Evolutionary conservation across 2,329 filamentous ascomycete species (phyloP).

Genomic region (Aureobasidium mangrovei): DNA sequence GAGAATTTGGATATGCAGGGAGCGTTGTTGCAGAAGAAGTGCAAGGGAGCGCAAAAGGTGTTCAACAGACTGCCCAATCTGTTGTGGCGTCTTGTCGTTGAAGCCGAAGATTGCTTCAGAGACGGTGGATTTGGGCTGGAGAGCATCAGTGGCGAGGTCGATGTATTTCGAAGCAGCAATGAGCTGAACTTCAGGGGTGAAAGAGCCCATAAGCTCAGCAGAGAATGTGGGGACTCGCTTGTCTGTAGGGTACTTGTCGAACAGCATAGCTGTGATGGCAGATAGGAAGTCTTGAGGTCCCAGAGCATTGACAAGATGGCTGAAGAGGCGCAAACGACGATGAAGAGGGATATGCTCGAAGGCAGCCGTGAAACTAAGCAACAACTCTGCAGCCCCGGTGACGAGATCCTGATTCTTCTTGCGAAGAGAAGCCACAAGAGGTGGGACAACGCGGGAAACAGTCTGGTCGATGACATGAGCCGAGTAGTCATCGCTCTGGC

Average conservation of each 20-base stretch:
- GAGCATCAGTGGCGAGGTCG: slow-evolving; percentile 63
- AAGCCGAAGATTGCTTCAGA: slow-evolving; percentile 64
- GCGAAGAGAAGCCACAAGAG: slow-evolving; percentile 75
- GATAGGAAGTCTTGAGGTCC: slow-evolving; percentile 82
- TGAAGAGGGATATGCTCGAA: slow-evolving; percentile 94
- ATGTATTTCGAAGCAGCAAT: slow-evolving; percentile 65
- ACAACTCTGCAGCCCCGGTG: slow-evolving; percentile 73
- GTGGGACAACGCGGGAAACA: slow-evolving; percentile 87
- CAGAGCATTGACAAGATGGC: slow-evolving; percentile 74
- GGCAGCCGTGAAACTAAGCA: slow-evolving; percentile 92
- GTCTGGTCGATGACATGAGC: slow-evolving; percentile 91
- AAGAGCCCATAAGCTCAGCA: slow-evolving; percentile 62
- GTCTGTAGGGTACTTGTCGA: slow-evolving; percentile 78
- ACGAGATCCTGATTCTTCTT: slow-evolving; percentile 69
- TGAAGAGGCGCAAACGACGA: slow-evolving; percentile 71
- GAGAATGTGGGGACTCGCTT: slow-evolving; percentile 67
- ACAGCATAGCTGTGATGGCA: slow-evolving; percentile 77
- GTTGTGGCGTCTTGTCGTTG: slow-evolving; percentile 36
- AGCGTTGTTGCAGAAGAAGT: slow-evolving; percentile 20
- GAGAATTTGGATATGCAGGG: slow-evolving; percentile 12
- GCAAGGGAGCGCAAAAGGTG: slow-evolving; percentile 29
- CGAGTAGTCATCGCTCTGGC: slow-evolving; percentile 93
- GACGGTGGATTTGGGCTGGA: slow-evolving; percentile 64
- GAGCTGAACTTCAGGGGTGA: slow-evolving; percentile 67
- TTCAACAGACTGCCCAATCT: slow-evolving; percentile 27